phyloP scores from a whole-genome alignment of 306 rosid genomes.

The Castanospermum australe region DNA sequence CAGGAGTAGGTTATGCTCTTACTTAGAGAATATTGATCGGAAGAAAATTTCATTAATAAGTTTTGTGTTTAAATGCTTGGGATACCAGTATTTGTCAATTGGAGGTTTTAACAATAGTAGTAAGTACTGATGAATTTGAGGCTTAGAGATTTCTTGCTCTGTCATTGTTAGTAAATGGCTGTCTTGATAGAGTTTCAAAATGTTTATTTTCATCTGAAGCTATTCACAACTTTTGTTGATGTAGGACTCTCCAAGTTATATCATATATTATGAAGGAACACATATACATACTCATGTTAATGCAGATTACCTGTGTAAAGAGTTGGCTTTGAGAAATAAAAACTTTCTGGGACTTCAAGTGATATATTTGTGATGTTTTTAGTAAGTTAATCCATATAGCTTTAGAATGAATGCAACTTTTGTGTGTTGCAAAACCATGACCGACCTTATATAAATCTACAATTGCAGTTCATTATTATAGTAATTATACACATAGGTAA shows the following conservation, averaged over 20 bases:
- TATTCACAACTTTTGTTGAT: neutral
- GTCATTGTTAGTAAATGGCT: neutral
- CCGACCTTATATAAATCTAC: neutral
- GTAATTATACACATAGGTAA: neutral
- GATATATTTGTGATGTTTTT: neutral
- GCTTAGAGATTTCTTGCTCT: neutral
- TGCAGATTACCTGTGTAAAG: neutral
- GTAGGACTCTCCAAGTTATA: neutral
- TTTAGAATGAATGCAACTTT: neutral
- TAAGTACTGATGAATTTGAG: neutral
- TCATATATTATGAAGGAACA: neutral
- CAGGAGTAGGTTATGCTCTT: neutral
- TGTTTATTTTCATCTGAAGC: neutral
- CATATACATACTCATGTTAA: neutral
- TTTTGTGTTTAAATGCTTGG: neutral
- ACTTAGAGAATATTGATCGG: neutral
- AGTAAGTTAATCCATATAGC: neutral
- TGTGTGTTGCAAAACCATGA: neutral
- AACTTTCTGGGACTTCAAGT: neutral
- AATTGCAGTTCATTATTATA: neutral
- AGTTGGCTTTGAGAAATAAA: neutral
- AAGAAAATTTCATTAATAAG: neutral
- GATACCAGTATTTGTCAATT: neutral
- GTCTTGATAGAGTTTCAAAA: too few relatives aligned
- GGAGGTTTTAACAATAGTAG: constrained; percentile 14